Conservation (phyloP, 345 rosid species). For the Camelina neglecta region DNA sequence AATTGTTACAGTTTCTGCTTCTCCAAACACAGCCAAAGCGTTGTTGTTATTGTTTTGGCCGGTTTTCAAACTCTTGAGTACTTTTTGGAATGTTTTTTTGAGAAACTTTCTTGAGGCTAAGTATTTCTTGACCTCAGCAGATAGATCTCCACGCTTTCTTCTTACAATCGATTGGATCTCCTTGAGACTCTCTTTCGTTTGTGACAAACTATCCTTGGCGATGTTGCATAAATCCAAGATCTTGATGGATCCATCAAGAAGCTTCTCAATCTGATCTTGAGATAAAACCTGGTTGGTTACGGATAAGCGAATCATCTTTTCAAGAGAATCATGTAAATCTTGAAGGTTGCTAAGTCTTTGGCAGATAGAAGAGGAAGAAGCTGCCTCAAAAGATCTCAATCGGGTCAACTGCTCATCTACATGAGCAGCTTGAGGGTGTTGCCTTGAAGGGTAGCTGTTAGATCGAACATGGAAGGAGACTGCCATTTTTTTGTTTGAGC, state of each 20-base stretch:
- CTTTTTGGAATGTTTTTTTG: constrained; percentile 48
- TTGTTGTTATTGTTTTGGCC: constrained; percentile 31
- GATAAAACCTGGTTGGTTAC: constrained; percentile 35
- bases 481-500: constrained; percentile 44
- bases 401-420: constrained; percentile 46
- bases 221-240: constrained; percentile 48
- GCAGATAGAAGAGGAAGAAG: constrained; percentile 41
- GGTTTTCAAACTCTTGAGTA: constrained; percentile 41
- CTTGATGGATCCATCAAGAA: constrained; percentile 48
- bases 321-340: constrained; percentile 47
- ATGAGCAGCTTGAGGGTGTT: constrained; percentile 50
- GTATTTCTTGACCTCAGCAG: constrained; percentile 47
- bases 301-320: constrained; percentile 43
- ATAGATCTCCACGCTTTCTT: constrained; percentile 39
- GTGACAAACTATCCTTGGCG: constrained; percentile 41
- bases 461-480: constrained; percentile 55
- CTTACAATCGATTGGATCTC: constrained; percentile 46
- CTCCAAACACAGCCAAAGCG: constrained; percentile 37
- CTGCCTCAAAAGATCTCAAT: constrained; percentile 42
- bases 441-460: constrained; percentile 51
- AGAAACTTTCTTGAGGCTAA: constrained; percentile 36
- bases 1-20: constrained; percentile 43
- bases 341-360: constrained; percentile 36
- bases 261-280: constrained; percentile 45
- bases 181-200: constrained; percentile 41